Percentiles rank a stretch among this genome's conserved stretches.
Evolutionary conservation across 164 flowering plant species (phyloP).

Genomic region (Echeveria elegans): DNA sequence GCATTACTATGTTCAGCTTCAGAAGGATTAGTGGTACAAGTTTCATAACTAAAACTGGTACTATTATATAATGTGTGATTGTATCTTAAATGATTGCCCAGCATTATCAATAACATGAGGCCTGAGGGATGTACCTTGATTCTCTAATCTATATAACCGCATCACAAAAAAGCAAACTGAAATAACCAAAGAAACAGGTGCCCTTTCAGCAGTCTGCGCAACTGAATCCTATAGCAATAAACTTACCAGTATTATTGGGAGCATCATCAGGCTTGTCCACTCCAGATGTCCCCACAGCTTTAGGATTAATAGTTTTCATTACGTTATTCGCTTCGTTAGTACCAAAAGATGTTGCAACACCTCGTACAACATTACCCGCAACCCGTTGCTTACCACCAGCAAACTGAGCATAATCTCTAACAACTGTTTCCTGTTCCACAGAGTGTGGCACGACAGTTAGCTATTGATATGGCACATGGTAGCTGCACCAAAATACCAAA

Average conservation of each 20-base stretch:
- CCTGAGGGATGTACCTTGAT: too few species aligned
- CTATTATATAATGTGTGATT: too few species aligned
- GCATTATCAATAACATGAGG: too few species aligned
- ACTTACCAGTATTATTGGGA: not conserved
- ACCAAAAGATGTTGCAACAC: not conserved
- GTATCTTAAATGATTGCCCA: too few species aligned
- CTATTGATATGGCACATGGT: not conserved
- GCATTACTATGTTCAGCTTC: not conserved
- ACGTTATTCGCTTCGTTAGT: not conserved
- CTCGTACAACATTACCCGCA: not conserved
- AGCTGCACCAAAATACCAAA: not conserved
- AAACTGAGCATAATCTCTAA: not conserved
- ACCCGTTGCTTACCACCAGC: not conserved
- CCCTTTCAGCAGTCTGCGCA: not conserved
- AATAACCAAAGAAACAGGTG: not conserved
- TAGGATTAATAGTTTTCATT: not conserved
- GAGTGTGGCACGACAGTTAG: not conserved
- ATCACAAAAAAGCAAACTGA: not conserved
- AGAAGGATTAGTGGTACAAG: not conserved
- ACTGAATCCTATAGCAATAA: not conserved
- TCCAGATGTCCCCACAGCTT: not conserved
- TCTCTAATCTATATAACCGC: not conserved
- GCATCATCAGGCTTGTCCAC: not conserved
- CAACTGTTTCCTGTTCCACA: not conserved
- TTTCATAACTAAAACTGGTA: too few species aligned